Base-by-base conservation (phyloP, 192 early-diverging fungal genomes). In the Rhizoclosmatium globosum region DNA sequence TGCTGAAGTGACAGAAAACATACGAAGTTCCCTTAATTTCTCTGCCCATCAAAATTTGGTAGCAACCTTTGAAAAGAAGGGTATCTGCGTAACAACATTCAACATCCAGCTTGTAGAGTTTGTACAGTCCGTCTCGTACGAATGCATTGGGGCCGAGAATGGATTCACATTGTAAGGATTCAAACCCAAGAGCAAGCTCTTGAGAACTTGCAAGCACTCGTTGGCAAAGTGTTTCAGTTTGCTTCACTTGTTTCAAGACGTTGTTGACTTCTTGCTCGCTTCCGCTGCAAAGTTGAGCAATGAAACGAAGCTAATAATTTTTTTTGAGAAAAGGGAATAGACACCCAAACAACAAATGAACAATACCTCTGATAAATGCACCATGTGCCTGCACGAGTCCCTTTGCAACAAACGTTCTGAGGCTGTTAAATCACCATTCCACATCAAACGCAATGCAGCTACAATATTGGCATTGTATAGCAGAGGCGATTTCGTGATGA, bases 1-100 rank as follows among this genome's bases (percentile, higher is more conserved):
- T 58, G 19, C 17, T 31, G 31, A 31, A 31, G 31, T 31, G 31
- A 31, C 31, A 31, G 31, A 31, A 31, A 7, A 77, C 75, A 53
- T 43, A 77, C 75, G 66, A 65, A 15, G 75, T 68, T 56, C 75
- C 75, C 43, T 77, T 77, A 31, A 77, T 77, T 44, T 77, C 75
- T 41, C 66, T 6, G 4, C 75, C 75, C 66, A 68, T 77, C 46
- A 77, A 44, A 17, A 77, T 68, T 42, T 77, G 75, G 38, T 44
- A 68, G 48, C 45, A n/a, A 2, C 75, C 75, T 65, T 77, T 68
- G 75, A 77, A 68, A 11, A 77, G 39, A 13, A 66, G 56, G 15
- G 47, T 59, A 67, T 77, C 75, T 13, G 75, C 75, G n/a, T 46
- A 58, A 31, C 75, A 77, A 47, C 62, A 68, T 67, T 77, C 75